Conservation (phyloP, 495 filamentous ascomycete species). For the Penicillium paradoxum region DNA sequence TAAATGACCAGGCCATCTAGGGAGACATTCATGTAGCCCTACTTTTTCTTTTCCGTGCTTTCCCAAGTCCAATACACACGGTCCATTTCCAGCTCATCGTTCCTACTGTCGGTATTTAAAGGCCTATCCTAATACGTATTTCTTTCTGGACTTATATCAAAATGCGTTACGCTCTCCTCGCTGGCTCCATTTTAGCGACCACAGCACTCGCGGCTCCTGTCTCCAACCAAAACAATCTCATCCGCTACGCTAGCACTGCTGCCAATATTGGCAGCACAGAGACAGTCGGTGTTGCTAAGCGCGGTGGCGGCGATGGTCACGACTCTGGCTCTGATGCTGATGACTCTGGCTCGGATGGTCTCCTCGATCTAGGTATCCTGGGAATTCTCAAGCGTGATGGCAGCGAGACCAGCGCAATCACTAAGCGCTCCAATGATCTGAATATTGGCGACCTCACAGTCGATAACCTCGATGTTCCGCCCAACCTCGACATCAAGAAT, state of each 20-base stretch:
- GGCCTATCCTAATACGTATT: not conserved
- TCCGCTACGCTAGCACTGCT: not conserved
- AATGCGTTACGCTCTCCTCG: constrained; percentile 1
- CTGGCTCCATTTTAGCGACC: not conserved
- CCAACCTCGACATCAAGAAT: not conserved
- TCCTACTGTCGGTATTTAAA: too few relatives aligned
- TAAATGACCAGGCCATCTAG: not conserved
- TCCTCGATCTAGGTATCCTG: too few relatives aligned
- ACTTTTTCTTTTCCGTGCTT: not conserved
- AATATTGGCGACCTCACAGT: not conserved
- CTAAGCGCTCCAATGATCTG: not conserved
- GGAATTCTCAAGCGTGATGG: not conserved
- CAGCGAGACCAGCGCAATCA: not conserved
- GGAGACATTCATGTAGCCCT: not conserved
- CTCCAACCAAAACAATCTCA: not conserved
- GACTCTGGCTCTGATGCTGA: too few relatives aligned
- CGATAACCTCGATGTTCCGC: not conserved
- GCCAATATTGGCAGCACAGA: not conserved
- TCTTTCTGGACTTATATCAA: not conserved
- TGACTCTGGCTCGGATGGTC: too few relatives aligned
- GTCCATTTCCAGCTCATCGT: too few relatives aligned
- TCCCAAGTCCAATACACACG: too few relatives aligned
- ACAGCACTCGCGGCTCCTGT: not conserved
- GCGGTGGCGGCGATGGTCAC: not conserved
- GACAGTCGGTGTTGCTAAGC: not conserved